Evolutionary conservation across 768 basidiomycete genomes (phyloP).

Genomic region (Russula abietina): DNA sequence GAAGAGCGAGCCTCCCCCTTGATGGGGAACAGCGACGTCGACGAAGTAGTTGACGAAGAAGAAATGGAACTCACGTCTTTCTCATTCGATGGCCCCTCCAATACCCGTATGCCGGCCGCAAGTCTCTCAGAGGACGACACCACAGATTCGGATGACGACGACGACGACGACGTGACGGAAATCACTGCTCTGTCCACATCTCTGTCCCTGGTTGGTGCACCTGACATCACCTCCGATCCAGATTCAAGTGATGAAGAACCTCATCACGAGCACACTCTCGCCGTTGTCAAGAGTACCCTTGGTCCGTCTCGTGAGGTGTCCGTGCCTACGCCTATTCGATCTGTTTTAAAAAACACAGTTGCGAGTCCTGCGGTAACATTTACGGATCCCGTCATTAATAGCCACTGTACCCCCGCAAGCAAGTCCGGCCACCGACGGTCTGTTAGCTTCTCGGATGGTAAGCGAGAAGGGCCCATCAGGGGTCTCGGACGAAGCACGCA

Average conservation of each 20-base stretch:
- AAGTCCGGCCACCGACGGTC: conserved; percentile 58
- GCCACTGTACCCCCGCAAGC: conserved; percentile 51
- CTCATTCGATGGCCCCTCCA: conserved; percentile 58
- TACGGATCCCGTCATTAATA: conserved; percentile 46
- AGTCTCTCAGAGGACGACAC: conserved; percentile 31
- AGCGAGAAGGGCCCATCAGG: conserved; percentile 79
- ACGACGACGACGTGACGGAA: conserved; percentile 26
- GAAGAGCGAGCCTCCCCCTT: conserved; percentile 8
- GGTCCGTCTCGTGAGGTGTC: conserved; percentile 20
- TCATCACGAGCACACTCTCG: conserved; percentile 18
- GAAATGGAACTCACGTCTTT: conserved; percentile 67
- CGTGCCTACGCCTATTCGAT: conserved; percentile 35
- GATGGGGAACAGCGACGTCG: conserved; percentile 35
- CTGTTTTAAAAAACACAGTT: conserved; percentile 40
- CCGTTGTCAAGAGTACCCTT: conserved; percentile 12
- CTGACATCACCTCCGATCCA: conserved; percentile 12
- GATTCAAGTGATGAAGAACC: conserved; percentile 21
- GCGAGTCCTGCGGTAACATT: conserved; percentile 53
- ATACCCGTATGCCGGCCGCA: conserved; percentile 33
- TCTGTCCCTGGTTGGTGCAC: conserved; percentile 20
- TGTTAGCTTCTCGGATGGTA: conserved; percentile 97
- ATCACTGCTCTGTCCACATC: conserved; percentile 26
- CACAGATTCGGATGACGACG: conserved; percentile 39
- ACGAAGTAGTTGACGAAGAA: conserved; percentile 54
- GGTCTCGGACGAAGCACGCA: conserved; percentile 45